These are phyloP conservation scores for Phytophthora multivora DNA, from an alignment of 352 stramenopile genomes.

Conservation along the genomic window DNA sequence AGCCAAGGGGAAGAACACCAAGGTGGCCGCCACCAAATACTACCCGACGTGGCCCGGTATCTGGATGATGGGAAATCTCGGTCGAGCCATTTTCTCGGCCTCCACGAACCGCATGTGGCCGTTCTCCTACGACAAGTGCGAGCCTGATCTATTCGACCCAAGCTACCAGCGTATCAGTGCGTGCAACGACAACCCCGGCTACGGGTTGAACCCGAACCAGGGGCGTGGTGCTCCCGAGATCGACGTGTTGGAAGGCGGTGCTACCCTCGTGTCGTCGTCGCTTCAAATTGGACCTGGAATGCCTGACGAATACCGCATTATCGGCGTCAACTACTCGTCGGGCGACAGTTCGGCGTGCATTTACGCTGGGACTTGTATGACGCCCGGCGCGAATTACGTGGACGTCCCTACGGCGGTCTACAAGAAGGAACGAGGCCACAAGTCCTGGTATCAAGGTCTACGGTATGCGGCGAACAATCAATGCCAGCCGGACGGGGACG, in stretches of 20 bases:
- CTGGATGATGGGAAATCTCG: conserved; percentile 97
- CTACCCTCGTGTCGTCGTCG: conserved; percentile 83
- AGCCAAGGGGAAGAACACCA: conserved; percentile 45
- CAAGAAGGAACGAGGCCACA: conserved; percentile 41
- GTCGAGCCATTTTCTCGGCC: conserved; percentile 94
- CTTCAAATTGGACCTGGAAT: conserved; percentile 88
- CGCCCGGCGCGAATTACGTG: conserved; percentile 42
- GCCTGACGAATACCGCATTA: conserved; percentile 59
- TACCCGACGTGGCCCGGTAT: conserved; percentile 94
- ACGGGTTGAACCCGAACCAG: conserved; percentile 82
- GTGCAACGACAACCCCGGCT: conserved; percentile 91
- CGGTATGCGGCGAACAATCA: conserved; percentile 63
- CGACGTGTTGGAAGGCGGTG: conserved; percentile 91
- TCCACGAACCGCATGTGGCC: conserved; percentile 96
- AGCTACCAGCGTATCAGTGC: conserved; percentile 80
- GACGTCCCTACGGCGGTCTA: conserved; percentile 51
- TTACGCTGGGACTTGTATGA: conserved; percentile 46
- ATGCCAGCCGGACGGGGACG: conserved; percentile 30
- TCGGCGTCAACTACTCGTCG: conserved; percentile 37
- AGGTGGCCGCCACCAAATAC: conserved; percentile 59
- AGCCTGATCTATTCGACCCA: conserved; percentile 57
- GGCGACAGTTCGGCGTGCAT: conserved; percentile 34
- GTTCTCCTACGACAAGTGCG: conserved; percentile 94
- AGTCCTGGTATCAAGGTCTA: conserved; percentile 63
- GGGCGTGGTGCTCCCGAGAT: conserved; percentile 94